Base-by-base conservation (phyloP, 345 rosid species). In the Euclidium syriacum region DNA sequence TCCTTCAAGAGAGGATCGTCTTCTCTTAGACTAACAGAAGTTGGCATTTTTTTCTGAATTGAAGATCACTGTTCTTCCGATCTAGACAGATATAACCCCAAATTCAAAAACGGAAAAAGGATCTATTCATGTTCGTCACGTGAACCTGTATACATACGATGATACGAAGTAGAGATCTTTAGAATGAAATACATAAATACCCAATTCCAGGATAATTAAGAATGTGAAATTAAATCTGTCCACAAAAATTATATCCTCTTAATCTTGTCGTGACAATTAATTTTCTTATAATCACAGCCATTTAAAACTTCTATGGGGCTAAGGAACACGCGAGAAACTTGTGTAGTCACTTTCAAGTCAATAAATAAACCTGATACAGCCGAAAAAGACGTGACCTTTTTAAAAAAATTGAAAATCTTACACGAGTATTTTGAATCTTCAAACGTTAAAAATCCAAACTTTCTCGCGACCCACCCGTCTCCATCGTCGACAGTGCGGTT, bases 1-100 rank as follows among this genome's bases (percentile, higher is more conserved):
- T 89, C 98, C 73, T 85, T 87, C 79, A 92, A 65, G 60, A 89
- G 30, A 0, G 95, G 98, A 75, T 92, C 98, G 38, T 81, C 69
- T 33, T 81, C 89, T 49, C 83, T 67, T 3, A 67, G 38, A 11
- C 73, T 33, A 32, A 56, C 33, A 2, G 72, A 57, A 54, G 68
- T 57, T 2, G 91, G 75, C 83, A 85, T 81, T 68, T n/a, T n/a
- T n/a, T n/a, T 24, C 44, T 20, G 5, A 23, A n/a, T 7, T 18
- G 42, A 59, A 30, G 14, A 46, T 10, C 25, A 25, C 24, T 8
- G 42, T 12, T 68, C 18, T 42, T 25, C 32, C 32, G n/a, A 39
- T 35, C 41, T 7, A 65, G 23, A 32, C 34, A 16, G 18, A n/a
- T 63, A 9, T 0, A 38, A 36, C 3, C 14, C 46, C 6, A 66